phyloP scores from a whole-genome alignment of 1,284 basidiomycete genomes.

The Marasmius oreades region DNA sequence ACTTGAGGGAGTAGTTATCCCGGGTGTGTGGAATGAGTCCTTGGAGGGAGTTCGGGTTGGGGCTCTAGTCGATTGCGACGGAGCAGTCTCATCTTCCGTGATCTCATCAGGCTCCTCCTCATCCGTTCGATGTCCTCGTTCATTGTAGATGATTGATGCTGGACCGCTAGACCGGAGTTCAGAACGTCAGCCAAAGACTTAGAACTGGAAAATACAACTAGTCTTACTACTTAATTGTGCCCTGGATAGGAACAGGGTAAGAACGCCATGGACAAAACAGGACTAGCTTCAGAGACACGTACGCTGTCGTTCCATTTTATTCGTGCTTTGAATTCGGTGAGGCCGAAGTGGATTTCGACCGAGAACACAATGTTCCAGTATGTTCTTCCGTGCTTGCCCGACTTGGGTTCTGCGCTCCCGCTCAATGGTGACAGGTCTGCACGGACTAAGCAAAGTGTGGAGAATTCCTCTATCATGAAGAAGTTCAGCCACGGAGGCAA shows the following conservation, averaged over 20 bases:
- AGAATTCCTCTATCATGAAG: slow-evolving; percentile 55
- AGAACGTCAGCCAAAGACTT: neutral
- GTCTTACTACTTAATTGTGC: slow-evolving; percentile 60
- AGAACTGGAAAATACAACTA: neutral
- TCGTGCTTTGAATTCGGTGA: slow-evolving; percentile 75
- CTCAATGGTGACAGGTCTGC: slow-evolving; percentile 70
- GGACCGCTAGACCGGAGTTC: slow-evolving; percentile 48
- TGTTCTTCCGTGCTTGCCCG: slow-evolving; percentile 57
- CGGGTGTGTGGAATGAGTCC: slow-evolving; percentile 13
- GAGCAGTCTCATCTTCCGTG: slow-evolving; percentile 47
- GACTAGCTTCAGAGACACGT: slow-evolving; percentile 21
- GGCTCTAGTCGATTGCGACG: slow-evolving; percentile 10
- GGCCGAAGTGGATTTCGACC: slow-evolving; percentile 76
- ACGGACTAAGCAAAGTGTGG: slow-evolving; percentile 71
- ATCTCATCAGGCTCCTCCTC: slow-evolving; percentile 61
- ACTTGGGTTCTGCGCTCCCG: slow-evolving; percentile 63
- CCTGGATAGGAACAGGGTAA: slow-evolving; percentile 32
- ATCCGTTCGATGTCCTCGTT: slow-evolving; percentile 66
- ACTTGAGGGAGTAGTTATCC: slow-evolving; percentile 5
- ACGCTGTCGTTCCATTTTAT: slow-evolving; percentile 80
- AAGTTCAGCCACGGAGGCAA: neutral
- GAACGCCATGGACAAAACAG: slow-evolving; percentile 10
- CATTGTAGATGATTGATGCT: slow-evolving; percentile 76
- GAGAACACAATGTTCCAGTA: slow-evolving; percentile 81
- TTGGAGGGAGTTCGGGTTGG: slow-evolving; percentile 17